A percentile compares a stretch with the other conserved stretches of the same genome.
Conservation (phyloP, 202 grass and related monocot genomes). For the Hordeum pubiflorum region DNA sequence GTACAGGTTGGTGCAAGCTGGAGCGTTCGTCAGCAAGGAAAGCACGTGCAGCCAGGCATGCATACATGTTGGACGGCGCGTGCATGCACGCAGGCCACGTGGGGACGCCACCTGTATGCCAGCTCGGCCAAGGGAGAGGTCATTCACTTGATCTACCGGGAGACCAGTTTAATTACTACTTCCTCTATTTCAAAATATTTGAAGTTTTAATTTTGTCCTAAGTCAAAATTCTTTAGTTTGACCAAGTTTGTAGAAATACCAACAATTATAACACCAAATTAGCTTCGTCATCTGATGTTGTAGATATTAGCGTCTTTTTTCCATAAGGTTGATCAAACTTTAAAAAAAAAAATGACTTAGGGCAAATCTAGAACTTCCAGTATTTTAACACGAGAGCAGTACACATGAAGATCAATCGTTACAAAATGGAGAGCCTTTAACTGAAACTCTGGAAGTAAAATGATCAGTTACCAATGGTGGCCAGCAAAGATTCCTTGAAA, state of each 20-base stretch:
- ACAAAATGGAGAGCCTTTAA: not conserved
- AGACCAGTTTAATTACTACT: no score
- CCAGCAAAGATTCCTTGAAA: not conserved
- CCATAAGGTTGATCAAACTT: not conserved
- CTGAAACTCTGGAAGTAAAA: not conserved
- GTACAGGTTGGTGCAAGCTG: conserved; percentile 30
- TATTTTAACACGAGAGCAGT: not conserved
- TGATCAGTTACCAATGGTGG: not conserved
- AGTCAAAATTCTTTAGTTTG: no score
- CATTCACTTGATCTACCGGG: no score
- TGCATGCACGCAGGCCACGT: conserved; percentile 18
- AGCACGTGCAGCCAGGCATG: conserved; percentile 6
- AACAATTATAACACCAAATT: no score
- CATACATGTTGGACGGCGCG: conserved; percentile 26
- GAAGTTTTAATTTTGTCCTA: no score
- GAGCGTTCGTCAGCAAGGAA: conserved; percentile 8
- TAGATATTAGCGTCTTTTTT: not conserved
- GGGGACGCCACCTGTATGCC: not conserved
- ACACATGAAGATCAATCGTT: not conserved
- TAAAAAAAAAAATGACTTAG: no score
- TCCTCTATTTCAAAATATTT: no score
- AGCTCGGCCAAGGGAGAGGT: not conserved
- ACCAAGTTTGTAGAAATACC: no score
- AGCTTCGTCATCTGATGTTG: no score
- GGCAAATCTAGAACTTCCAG: no score